Evolutionary conservation across 2,329 filamentous ascomycete species (phyloP).

Genomic region (Stemphylium vesicarium): DNA sequence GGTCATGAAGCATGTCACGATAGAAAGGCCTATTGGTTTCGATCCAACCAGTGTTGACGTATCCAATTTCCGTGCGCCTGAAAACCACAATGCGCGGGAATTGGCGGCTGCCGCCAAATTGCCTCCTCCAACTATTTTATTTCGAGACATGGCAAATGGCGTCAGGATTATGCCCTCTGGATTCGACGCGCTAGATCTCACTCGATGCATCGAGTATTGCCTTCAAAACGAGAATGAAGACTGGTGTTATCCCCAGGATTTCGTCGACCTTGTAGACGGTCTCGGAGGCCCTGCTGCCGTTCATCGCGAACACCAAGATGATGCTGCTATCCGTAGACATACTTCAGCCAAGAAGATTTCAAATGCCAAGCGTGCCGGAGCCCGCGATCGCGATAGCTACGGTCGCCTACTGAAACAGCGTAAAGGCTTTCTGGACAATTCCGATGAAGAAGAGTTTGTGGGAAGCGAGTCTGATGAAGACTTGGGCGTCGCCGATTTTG

Average conservation of each 20-base stretch:
- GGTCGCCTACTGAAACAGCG: conserved; percentile 8
- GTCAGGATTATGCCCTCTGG: conserved; percentile 22
- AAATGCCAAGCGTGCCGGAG: neutral
- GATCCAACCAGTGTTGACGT: conserved; percentile 24
- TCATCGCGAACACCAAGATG: conserved; percentile 13
- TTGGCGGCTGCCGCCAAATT: neutral
- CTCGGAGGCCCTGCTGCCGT: conserved; percentile 20
- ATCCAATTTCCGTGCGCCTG: conserved; percentile 20
- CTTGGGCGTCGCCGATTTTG: neutral
- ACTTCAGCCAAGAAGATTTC: neutral
- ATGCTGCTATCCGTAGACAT: conserved; percentile 14
- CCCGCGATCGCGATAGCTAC: neutral
- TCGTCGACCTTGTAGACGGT: conserved; percentile 9
- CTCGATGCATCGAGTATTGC: conserved; percentile 26
- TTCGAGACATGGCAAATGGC: conserved; percentile 22
- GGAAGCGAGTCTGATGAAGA: neutral
- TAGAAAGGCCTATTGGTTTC: conserved; percentile 13
- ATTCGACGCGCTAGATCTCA: conserved; percentile 31
- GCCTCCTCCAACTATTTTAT: conserved; percentile 12
- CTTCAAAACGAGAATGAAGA: conserved; percentile 18
- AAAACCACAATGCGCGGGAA: neutral
- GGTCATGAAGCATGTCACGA: conserved; percentile 11
- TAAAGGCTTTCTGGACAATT: neutral
- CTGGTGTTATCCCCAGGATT: conserved; percentile 31
- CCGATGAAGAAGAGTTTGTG: neutral